Evolutionary conservation across 116 monocot species (phyloP).

Genomic region (Phalaenopsis hybrid): DNA sequence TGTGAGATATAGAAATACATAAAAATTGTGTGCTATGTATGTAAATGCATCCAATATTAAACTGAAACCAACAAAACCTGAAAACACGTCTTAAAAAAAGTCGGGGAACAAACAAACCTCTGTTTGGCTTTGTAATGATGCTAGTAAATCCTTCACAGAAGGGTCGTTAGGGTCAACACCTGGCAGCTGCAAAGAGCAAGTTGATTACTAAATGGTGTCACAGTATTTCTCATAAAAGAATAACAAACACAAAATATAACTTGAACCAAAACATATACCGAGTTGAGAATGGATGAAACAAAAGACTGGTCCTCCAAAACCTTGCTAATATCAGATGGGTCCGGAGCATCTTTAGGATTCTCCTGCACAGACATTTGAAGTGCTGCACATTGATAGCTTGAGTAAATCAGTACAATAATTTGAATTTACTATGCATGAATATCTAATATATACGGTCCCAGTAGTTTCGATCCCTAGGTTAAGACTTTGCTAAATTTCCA

Average conservation of each 20-base stretch:
- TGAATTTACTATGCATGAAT: not conserved
- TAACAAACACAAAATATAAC: no score
- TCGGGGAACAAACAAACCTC: no score
- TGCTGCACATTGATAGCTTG: slow-evolving; percentile 24
- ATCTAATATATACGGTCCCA: not conserved
- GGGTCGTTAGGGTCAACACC: slow-evolving; percentile 94
- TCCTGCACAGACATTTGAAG: no score
- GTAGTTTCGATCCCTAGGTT: not conserved
- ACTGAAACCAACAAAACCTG: no score
- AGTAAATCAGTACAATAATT: not conserved
- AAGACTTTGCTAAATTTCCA: not conserved
- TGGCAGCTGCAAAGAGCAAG: no score
- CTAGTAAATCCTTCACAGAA: slow-evolving; percentile 70
- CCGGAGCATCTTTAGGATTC: slow-evolving; percentile 14
- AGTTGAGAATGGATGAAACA: slow-evolving; percentile 82
- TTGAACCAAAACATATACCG: no score
- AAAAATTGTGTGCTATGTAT: no score
- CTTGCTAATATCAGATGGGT: slow-evolving; percentile 55
- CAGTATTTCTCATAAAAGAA: no score
- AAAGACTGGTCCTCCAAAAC: slow-evolving; percentile 82
- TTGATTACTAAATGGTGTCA: no score
- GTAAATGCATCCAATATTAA: no score
- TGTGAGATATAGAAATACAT: no score
- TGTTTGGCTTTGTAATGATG: slow-evolving; percentile 69
- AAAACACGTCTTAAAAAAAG: no score